Percentiles rank a stretch among this genome's conserved stretches.
phyloP scores from a whole-genome alignment of 2,329 filamentous ascomycete species.

The Aspergillus clavatus region DNA sequence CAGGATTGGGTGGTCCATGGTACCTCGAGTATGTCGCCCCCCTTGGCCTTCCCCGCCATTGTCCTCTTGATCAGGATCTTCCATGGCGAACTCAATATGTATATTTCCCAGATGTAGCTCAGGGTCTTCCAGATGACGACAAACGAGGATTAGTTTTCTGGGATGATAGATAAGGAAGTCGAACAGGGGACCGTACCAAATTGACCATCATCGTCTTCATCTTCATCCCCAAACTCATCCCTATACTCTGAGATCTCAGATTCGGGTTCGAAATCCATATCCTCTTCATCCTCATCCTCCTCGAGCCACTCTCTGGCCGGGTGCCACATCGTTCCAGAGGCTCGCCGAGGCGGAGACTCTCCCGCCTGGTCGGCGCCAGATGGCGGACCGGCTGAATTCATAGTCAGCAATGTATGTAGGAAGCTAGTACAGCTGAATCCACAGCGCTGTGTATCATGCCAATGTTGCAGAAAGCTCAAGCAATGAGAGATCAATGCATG shows the following conservation, averaged over 20 bases:
- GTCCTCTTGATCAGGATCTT: slow-evolving; percentile 16
- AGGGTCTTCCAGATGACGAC: slow-evolving; percentile 9
- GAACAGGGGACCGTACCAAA: slow-evolving; percentile 12
- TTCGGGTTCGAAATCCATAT: slow-evolving; percentile 49
- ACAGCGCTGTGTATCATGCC: slow-evolving; percentile 7
- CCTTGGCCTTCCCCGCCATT: slow-evolving; percentile 9
- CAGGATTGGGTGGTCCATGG: neutral
- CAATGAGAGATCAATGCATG: neutral
- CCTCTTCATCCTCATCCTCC: slow-evolving; percentile 41
- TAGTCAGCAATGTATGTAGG: slow-evolving; percentile 15
- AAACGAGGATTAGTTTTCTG: neutral
- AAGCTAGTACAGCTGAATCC: slow-evolving; percentile 7
- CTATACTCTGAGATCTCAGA: slow-evolving; percentile 33
- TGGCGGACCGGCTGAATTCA: slow-evolving; percentile 26
- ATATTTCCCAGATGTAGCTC: slow-evolving; percentile 22
- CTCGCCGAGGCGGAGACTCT: slow-evolving; percentile 14
- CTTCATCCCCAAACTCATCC: slow-evolving; percentile 32
- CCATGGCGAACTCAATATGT: slow-evolving; percentile 27
- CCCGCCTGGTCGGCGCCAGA: slow-evolving; percentile 18
- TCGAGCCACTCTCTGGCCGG: slow-evolving; percentile 36
- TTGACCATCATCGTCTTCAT: slow-evolving; percentile 28
- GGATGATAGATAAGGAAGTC: neutral
- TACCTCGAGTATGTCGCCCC: slow-evolving; percentile 22
- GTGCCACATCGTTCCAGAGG: slow-evolving; percentile 30
- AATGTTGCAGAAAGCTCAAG: neutral